These are phyloP conservation scores for Glarea lozoyensis DNA, from an alignment of 495 filamentous ascomycete genomes.

Conservation along the genomic window DNA sequence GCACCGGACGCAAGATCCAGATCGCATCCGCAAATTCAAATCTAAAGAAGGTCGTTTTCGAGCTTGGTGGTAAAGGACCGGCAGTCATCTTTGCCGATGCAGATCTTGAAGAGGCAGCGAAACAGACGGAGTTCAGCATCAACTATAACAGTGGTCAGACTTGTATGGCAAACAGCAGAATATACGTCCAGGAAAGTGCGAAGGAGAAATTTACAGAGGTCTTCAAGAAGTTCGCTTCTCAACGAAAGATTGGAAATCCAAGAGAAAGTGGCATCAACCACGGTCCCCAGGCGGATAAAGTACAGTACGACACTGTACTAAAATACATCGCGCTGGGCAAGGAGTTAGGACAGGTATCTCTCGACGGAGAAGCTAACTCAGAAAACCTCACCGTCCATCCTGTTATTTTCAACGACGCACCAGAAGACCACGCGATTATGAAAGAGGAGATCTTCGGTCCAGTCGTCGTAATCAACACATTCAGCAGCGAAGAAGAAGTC, in stretches of 20 bases:
- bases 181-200: neutral
- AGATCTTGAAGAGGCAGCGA: conserved; percentile 49
- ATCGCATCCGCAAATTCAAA: conserved; percentile 61
- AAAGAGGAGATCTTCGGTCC: conserved; percentile 49
- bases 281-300: conserved; percentile 59
- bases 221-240: conserved; percentile 29
- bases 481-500: conserved; percentile 55
- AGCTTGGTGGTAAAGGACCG: conserved; percentile 86
- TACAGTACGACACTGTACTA: conserved; percentile 50
- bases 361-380: neutral
- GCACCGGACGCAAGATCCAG: conserved; percentile 73
- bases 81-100: conserved; percentile 79
- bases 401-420: neutral
- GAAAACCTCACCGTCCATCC: neutral
- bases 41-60: conserved; percentile 87
- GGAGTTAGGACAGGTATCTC: conserved; percentile 45
- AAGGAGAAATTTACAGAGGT: neutral
- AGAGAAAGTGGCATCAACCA: conserved; percentile 83
- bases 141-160: conserved; percentile 97
- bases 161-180: conserved; percentile 74
- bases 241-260: conserved; percentile 74
- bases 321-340: conserved; percentile 52
- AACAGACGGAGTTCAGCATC: conserved; percentile 79
- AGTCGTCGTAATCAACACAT: conserved; percentile 37
- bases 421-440: conserved; percentile 28